Base-by-base conservation (phyloP, 345 rosid species). In the Rhodamnia argentea region DNA sequence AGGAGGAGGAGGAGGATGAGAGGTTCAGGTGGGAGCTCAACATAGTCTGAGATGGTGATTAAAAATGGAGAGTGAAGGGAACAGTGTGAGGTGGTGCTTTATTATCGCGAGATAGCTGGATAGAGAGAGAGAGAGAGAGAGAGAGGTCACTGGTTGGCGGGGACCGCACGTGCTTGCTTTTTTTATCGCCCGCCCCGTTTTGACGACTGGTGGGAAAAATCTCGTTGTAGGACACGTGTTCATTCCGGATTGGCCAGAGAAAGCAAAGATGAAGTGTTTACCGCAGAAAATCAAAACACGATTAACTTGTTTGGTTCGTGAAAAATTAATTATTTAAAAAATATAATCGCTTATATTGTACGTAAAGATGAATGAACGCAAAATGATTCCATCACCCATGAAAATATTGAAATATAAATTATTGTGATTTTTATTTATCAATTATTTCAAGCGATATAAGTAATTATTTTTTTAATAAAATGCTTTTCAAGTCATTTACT, bases 1-100 rank as follows among this genome's bases (percentile, higher is more conserved):
- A n/a, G 87, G 90, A 83, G 87, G 88, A 11, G 58, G 78, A 76
- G 89, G 85, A 84, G 86, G 89, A 85, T 15, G 55, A 15, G 22
- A 54, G 57, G 75, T 5, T 62, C 24, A 64, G 76, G 76, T 16
- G 76, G 84, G 82, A 75, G 86, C 32, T 85, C 86, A 70, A 85
- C 86, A 85, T 85, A 70, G 81, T 85, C 44, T 23, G 59, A 18
- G 57, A 54, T 18, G 57, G 78, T 8, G 54, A 75, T 70, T 83
- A 55, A 52, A 53, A 89, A 81, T 82, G 87, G 89, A 26, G 85
- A 55, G 87, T 59, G 90, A 83, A n/a, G 87, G 3, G 62, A 13
- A 0, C 10, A 74, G 32, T 20, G 32, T 24, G 42, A 50, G 50
- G 58, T 27, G 47, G 47, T 64, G 24, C 78, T 64, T 32, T 64